Evolutionary conservation across 2,329 filamentous ascomycete species (phyloP), one percentile per base, ranked within the genome.

Genomic region (Aureobasidium leucospermi): DNA sequence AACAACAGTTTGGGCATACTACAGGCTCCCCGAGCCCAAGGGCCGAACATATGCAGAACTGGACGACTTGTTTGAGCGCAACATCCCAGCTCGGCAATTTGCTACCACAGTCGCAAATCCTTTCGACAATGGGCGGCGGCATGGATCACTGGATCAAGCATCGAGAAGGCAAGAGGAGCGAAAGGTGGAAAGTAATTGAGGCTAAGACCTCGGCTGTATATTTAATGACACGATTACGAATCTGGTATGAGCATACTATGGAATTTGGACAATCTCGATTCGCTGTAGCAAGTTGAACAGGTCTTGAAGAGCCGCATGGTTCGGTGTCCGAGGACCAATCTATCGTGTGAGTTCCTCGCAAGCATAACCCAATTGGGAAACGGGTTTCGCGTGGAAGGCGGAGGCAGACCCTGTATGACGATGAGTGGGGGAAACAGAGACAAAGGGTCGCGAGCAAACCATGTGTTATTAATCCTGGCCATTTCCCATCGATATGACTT

Each of bases 41-140:
- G 80, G 76, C 6, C 75, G 79, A 39, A 81, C 79, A 0, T 79
- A 80, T 55, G 79, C 77, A 39, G 82, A 85, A 69, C 73, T 85
- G 1, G 81, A 84, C 55, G 69, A 79, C 10, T 68, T 85, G 61
- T 85, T 85, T 64, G 77, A 81, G 63, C 68, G 72, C 28, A 65
- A 67, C 9, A 67, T 78, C 9, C 67, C 73, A 23, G 76, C 79
- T 1, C 70, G 77, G 61, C 74, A 76, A 60, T 80, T 70, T 61
- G 63, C 61, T 48, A 53, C 19, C 8, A 66, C 66, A 5, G 53
- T 59, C 4, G 65, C 63, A 15, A 61, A 65, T 53, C 58, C 62
- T 3, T 67, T 67, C 39, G 58, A 42, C 8, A 42, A 41, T 42
- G 55, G 55, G 10, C 53, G 42, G 42, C 31, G 53, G 16, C 29